Percentiles rank a stretch among this genome's conserved stretches.
These are phyloP conservation scores for Yarrowia divulgata DNA, from an alignment of 805 yeast species.

Conservation along the genomic window DNA sequence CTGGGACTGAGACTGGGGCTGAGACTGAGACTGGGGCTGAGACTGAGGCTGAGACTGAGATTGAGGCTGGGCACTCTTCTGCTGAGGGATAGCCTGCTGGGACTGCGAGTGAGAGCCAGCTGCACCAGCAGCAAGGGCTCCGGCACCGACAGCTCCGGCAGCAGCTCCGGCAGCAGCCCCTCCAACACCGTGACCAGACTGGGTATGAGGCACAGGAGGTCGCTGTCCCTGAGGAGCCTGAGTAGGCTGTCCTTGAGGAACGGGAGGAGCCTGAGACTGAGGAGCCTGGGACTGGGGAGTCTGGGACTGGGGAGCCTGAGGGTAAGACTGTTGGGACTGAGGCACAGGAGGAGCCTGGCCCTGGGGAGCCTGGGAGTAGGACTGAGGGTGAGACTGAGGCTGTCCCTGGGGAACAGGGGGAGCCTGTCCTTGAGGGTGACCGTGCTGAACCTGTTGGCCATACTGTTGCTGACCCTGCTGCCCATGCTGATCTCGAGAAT, in stretches of 20 bases:
- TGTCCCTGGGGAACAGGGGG: slow-evolving; percentile 23
- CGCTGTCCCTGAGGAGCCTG: slow-evolving; percentile 13
- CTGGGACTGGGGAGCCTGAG: not conserved
- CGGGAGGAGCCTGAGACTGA: slow-evolving; percentile 17
- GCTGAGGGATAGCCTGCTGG: slow-evolving; percentile 14
- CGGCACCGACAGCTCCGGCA: slow-evolving; percentile 13
- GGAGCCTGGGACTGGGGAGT: not conserved
- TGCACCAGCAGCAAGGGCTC: slow-evolving; percentile 1
- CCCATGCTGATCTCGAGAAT: slow-evolving; percentile 2
- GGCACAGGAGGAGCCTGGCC: slow-evolving; percentile 12
- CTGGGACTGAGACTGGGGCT: slow-evolving; percentile 7
- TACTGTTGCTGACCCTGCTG: slow-evolving; percentile 1
- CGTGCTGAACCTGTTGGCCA: not conserved
- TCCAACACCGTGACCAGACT: slow-evolving; percentile 16
- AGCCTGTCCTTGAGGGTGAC: not conserved
- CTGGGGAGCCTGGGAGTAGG: not conserved
- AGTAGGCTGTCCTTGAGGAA: slow-evolving; percentile 4
- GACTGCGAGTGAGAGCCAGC: slow-evolving; percentile 7
- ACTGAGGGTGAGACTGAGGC: not conserved
- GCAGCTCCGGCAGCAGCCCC: slow-evolving; percentile 13
- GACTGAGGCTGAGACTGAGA: slow-evolving; percentile 21
- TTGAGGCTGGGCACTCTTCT: slow-evolving; percentile 7
- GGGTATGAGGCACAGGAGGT: slow-evolving; percentile 4
- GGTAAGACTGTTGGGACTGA: not conserved
- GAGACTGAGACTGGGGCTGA: slow-evolving; percentile 21